phyloP scores from a whole-genome alignment of 2,329 filamentous ascomycete genomes.

The Aspergillus fischeri region DNA sequence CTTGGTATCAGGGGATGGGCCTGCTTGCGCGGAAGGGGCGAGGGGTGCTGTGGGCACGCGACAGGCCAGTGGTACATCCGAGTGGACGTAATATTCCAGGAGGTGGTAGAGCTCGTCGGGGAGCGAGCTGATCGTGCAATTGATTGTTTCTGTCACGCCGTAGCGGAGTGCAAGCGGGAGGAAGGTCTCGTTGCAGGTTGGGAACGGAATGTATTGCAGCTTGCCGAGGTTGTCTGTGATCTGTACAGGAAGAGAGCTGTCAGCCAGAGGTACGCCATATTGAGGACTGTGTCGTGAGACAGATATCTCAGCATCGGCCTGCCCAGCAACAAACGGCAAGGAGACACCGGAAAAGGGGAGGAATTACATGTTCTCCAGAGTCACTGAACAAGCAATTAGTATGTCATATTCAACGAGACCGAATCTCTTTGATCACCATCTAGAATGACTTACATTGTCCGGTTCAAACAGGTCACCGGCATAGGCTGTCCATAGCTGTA shows the following conservation, averaged over 20 bases:
- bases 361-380: constrained; percentile 29
- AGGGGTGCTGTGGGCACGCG: constrained; percentile 77
- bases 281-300: background rate
- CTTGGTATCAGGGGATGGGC: constrained; percentile 24
- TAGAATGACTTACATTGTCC: constrained; percentile 58
- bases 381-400: constrained; percentile 15
- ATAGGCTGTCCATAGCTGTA: constrained; percentile 59
- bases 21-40: constrained; percentile 18
- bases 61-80: constrained; percentile 87
- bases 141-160: constrained; percentile 63
- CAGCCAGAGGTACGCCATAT: background rate
- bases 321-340: background rate
- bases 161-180: constrained; percentile 81
- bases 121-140: constrained; percentile 49
- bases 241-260: constrained; percentile 21
- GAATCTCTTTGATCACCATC: background rate
- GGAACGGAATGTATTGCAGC: constrained; percentile 89
- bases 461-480: constrained; percentile 68
- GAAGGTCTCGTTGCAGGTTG: constrained; percentile 81
- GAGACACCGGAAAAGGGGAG: background rate
- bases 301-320: background rate
- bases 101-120: constrained; percentile 54
- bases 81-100: constrained; percentile 89
- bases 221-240: constrained; percentile 76
- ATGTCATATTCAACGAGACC: background rate